Percentiles rank a stretch among this genome's conserved stretches.
Evolutionary conservation across 768 basidiomycete genomes (phyloP).

Genomic region (Suillus spraguei): DNA sequence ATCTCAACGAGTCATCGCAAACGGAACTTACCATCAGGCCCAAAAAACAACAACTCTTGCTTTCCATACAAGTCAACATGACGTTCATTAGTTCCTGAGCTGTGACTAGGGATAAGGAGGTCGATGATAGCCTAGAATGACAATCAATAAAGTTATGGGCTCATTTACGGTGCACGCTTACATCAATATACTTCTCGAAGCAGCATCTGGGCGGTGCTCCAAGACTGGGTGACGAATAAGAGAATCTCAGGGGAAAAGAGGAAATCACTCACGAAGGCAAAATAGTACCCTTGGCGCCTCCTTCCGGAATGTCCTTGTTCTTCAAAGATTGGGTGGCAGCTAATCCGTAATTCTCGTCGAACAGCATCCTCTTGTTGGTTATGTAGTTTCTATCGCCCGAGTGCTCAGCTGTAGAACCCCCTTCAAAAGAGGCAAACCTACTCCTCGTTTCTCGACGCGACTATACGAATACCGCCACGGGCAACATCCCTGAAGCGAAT

Average conservation of each 20-base stretch:
- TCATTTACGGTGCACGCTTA: constrained; percentile 35
- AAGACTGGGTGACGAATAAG: constrained; percentile 45
- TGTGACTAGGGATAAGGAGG: constrained; percentile 94
- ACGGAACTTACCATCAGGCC: constrained; percentile 74
- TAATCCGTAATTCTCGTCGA: constrained; percentile 96
- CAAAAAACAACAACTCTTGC: constrained; percentile 93
- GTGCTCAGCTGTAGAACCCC: not conserved
- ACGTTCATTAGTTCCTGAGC: constrained; percentile 94
- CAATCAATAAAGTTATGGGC: constrained; percentile 15
- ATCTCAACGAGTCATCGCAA: not conserved
- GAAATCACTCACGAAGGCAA: constrained; percentile 70
- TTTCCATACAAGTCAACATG: constrained; percentile 88
- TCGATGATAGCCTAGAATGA: constrained; percentile 77
- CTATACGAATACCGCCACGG: constrained; percentile 94
- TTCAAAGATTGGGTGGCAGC: constrained; percentile 95
- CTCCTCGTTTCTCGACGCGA: constrained; percentile 94
- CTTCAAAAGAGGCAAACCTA: constrained; percentile 32
- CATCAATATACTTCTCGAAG: constrained; percentile 99
- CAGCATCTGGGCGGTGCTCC: constrained; percentile 84
- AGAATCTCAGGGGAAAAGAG: not conserved
- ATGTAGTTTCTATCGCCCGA: constrained; percentile 75
- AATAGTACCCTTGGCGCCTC: constrained; percentile 96
- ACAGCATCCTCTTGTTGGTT: constrained; percentile 92
- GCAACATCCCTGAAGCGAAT: constrained; percentile 97
- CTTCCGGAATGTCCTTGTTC: constrained; percentile 98